These are phyloP conservation scores for Cruciata laevipes DNA, from an alignment of 257 asterid species.

Conservation along the genomic window DNA sequence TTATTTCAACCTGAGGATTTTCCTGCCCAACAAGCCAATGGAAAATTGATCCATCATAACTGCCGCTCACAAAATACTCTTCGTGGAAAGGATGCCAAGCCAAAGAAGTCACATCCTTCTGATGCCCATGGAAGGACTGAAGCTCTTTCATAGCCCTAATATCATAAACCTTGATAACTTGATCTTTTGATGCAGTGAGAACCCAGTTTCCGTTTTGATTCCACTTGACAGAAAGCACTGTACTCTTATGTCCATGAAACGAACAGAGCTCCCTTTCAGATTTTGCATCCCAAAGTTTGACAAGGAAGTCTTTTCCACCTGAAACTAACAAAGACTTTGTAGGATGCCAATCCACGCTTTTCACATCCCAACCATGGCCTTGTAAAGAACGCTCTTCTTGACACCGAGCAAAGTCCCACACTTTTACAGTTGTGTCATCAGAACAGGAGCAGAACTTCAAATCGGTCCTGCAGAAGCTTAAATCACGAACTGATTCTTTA, in stretches of 20 bases:
- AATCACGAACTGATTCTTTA: constrained; percentile 92
- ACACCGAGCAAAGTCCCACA: constrained; percentile 99
- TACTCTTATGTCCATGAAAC: constrained; percentile 95
- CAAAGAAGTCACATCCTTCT: constrained; percentile 92
- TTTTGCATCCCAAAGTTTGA: constrained; percentile 99
- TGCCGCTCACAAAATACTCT: constrained; percentile 97
- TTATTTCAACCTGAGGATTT: constrained; percentile 86
- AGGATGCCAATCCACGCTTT: constrained; percentile 99
- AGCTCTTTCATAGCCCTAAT: constrained; percentile 99
- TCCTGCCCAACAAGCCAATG: constrained; percentile 99
- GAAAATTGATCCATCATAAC: constrained; percentile 91
- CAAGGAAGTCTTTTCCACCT: constrained; percentile 98
- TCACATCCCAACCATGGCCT: constrained; percentile 99
- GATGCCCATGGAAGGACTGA: constrained; percentile 93
- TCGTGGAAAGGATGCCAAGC: constrained; percentile 99
- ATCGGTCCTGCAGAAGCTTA: constrained; percentile 98
- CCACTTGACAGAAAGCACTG: constrained; percentile 86
- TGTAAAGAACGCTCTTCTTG: constrained; percentile 92
- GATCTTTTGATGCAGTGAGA: constrained; percentile 92
- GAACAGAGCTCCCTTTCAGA: constrained; percentile 89
- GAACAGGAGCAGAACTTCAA: constrained; percentile 98
- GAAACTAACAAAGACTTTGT: constrained; percentile 88
- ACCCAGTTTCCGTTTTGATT: constrained; percentile 99
- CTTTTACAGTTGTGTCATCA: constrained; percentile 95
- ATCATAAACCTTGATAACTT: constrained; percentile 95